These are phyloP conservation scores for Miscanthus sacchariflorus DNA, from an alignment of 202 grass and related monocot genomes.

Conservation along the genomic window DNA sequence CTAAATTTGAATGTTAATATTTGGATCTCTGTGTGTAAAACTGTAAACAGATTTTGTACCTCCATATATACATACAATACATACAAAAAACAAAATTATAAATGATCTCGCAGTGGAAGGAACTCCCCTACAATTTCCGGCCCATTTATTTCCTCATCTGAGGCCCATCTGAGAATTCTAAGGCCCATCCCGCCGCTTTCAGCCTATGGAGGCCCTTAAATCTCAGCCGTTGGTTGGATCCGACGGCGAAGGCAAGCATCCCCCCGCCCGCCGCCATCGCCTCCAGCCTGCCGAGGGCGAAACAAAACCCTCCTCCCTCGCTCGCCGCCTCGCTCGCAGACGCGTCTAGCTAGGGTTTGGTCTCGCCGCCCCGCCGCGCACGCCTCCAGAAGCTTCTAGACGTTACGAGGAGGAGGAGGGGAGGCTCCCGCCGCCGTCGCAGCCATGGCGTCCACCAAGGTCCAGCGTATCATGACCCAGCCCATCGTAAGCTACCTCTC, in stretches of 20 bases:
- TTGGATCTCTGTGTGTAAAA: no score
- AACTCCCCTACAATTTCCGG: not conserved
- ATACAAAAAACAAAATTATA: no score
- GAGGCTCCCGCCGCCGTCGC: constrained; percentile 16
- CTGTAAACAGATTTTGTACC: no score
- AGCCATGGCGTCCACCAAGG: constrained; percentile 98
- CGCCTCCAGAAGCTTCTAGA: constrained; percentile 40
- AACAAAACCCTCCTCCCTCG: constrained; percentile 28
- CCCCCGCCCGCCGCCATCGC: no score
- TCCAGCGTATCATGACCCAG: constrained; percentile 98
- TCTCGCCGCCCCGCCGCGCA: constrained; percentile 18
- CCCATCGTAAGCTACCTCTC: constrained; percentile 67
- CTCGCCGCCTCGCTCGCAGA: no score
- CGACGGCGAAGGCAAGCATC: not conserved
- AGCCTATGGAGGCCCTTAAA: not conserved
- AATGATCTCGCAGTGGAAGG: no score
- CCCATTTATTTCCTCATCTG: not conserved
- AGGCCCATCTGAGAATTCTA: not conserved
- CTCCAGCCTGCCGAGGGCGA: not conserved
- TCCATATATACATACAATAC: no score
- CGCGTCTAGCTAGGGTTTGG: constrained; percentile 51
- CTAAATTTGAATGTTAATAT: no score
- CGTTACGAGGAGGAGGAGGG: constrained; percentile 1
- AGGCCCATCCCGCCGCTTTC: not conserved
- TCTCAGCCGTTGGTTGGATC: not conserved